Evolutionary conservation across 2,329 filamentous ascomycete species (phyloP), one percentile per base, ranked within the genome.

Genomic region (Calonectria ilicicola): DNA sequence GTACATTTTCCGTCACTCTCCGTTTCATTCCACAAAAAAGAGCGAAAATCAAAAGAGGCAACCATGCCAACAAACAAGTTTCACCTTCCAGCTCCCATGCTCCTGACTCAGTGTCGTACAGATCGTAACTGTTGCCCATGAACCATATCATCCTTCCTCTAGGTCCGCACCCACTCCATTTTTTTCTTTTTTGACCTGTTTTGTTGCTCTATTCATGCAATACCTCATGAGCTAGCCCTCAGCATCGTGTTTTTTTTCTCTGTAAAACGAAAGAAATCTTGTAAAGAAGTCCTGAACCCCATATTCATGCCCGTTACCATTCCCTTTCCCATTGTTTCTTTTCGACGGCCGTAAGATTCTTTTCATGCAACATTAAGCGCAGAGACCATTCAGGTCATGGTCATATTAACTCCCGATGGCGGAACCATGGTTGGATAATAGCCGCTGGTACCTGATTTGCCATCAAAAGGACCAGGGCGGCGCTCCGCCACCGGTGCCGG

Each of bases 391-490:
- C 69, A 82, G 70, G 78, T 76, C 78, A 83, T 81, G 58, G 83
- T 84, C 80, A 88, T 85, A 75, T 86, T 85, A 80, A 87, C 85
- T 32, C 86, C 86, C 0, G 88, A 86, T 27, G 87, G 87, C 8
- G 86, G 83, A 35, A 88, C 80, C 75, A 87, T 82, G 7, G 85
- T 87, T 2, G 89, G 89, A 73, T 91, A 91, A 74, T 89, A 90
- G 17, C 89, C 89, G 26, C 81, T 82, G 6, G 89, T 89, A 51
- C 82, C 86, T 12, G 86, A 51, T 76, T 90, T 91, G 69, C 87
- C 87, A 66, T 91, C 89, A 74, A 89, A 91, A 12, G 87, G 85
- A 19, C 86, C 86, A 72, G 88, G 78, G 32, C 84, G 84, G 21
- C 80, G 80, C 44, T 81, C 81, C 56, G 77, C 78, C 62, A 88